Base-by-base conservation (phyloP, 2,329 filamentous ascomycete genomes). In the Aspergillus alliaceus region DNA sequence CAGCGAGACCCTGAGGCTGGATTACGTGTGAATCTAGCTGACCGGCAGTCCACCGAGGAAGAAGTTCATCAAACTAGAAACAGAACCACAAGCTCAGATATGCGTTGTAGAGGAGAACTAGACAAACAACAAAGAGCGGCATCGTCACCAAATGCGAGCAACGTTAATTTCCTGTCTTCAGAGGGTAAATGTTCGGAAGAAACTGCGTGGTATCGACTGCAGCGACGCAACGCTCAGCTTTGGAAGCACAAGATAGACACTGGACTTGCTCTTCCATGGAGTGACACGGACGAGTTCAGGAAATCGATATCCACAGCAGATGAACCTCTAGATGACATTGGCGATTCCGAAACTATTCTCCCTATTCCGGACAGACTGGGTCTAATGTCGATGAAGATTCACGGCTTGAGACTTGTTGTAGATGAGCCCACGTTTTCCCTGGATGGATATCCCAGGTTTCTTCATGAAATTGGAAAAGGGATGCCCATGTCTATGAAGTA, bases 231-330 rank as follows among this genome's bases (percentile, higher is more conserved):
- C 73, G 85, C 93, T 2, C 87, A 91, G 66, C 93, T 90, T 54
- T 99, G 95, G 95, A 96, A 91, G 74, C 87, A 85, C 68, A 88
- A 93, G 15, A 97, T 99, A 60, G 91, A 96, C n/a, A n/a, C n/a
- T 68, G 83, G 86, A n/a, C n/a, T n/a, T 52, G 86, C 88, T 25
- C 86, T 90, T 93, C 72, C 88, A 86, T 61, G 91, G 96, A 58
- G 83, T 95, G 50, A n/a, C n/a, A n/a, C n/a, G n/a, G n/a, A n/a
- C n/a, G n/a, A n/a, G n/a, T n/a, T n/a, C n/a, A 86, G 93, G 18
- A 84, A 84, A 27, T 80, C 90, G 6, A 95, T 97, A 68, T 93
- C 90, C 84, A 93, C 92, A 6, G 79, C 86, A 2, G 91, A 96
- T 65, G 86, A 93, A 54, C 74, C 93, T 15, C 90, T 91, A 0